Conservation (phyloP, 108 stramenopile genomes). For the Cyclotella choctawhatcheeana region DNA sequence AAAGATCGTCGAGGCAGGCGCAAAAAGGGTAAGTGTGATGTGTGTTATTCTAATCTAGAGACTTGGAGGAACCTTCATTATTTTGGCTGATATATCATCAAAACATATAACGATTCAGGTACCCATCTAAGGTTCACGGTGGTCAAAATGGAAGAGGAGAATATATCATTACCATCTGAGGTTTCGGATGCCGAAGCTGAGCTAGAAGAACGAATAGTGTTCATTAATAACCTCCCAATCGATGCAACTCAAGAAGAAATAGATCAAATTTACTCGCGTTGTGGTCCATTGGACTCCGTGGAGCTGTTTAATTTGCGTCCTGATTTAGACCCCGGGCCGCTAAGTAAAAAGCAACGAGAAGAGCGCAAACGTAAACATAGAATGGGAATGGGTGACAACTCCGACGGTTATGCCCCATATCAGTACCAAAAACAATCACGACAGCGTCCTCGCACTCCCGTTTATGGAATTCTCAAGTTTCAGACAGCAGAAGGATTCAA, state of each 20-base stretch:
- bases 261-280: conserved; percentile 66
- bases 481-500: conserved; percentile 52
- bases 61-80: no score
- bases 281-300: conserved; percentile 68
- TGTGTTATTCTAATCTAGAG: background rate
- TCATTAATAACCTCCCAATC: conserved; percentile 85
- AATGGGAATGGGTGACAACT: conserved; percentile 17
- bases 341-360: conserved; percentile 52
- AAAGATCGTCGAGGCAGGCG: conserved; percentile 28
- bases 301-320: conserved; percentile 75
- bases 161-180: background rate
- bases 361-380: conserved; percentile 46
- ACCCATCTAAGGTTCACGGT: conserved; percentile 47
- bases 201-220: conserved; percentile 52
- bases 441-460: conserved; percentile 70
- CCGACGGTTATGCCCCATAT: conserved; percentile 6
- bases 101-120: conserved; percentile 19
- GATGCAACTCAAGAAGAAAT: conserved; percentile 69
- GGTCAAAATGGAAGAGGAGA: conserved; percentile 29
- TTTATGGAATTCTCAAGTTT: conserved; percentile 76
- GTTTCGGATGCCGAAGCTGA: conserved; percentile 4
- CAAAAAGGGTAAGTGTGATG: conserved; percentile 25
- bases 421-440: conserved; percentile 25
- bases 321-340: conserved; percentile 78
- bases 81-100: no score